Evolutionary conservation across 306 rosid genomes (phyloP).

Genomic region (Cucumis sativus): Cucumber_9930_V3 NC_026655.2:3488501-3489000

Average conservation of each 20-base stretch:
- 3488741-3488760: background rate
- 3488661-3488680: background rate
- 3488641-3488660: background rate
- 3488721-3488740: background rate
- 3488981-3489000: background rate
- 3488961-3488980: background rate
- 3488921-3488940: background rate
- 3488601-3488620: background rate
- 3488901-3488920: background rate
- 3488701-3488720: too few species aligned
- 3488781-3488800: background rate
- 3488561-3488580: background rate
- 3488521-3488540: background rate
- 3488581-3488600: background rate
- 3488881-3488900: background rate
- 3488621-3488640: background rate
- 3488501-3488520: background rate
- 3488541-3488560: background rate
- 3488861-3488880: background rate
- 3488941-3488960: background rate
- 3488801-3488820: background rate
- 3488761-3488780: background rate
- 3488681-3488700: too few species aligned
- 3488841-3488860: background rate
- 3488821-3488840: background rate